phyloP scores from a whole-genome alignment of 2,329 filamentous ascomycete species.

The Cercospora sp. region DNA sequence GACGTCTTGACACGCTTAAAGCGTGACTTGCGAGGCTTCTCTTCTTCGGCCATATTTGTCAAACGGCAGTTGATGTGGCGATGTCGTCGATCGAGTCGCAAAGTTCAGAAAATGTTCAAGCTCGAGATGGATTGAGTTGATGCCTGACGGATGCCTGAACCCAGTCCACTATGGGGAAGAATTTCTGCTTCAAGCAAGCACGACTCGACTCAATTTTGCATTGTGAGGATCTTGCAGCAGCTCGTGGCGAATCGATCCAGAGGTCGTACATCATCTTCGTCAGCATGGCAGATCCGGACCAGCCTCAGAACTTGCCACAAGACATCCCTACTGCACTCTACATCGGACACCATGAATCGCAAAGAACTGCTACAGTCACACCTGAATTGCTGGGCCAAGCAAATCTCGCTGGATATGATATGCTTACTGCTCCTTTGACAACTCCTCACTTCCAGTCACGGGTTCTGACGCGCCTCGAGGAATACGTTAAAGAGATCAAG shows the following conservation, averaged over 20 bases:
- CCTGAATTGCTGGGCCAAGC: conserved; percentile 66
- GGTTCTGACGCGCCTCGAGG: conserved; percentile 62
- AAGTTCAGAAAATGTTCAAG: conserved; percentile 11
- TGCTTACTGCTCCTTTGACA: conserved; percentile 76
- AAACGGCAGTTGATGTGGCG: background rate
- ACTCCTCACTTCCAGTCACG: conserved; percentile 70
- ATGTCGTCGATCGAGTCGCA: conserved; percentile 5
- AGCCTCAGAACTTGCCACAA: conserved; percentile 23
- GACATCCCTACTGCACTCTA: conserved; percentile 59
- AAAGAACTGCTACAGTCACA: conserved; percentile 45
- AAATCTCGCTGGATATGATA: conserved; percentile 66
- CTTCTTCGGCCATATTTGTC: conserved; percentile 49
- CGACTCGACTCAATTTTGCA: background rate
- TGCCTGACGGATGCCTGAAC: conserved; percentile 6
- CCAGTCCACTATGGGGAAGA: background rate
- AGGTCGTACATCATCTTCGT: background rate
- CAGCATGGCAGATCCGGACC: conserved; percentile 16
- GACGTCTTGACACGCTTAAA: conserved; percentile 56
- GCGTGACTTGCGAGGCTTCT: conserved; percentile 33
- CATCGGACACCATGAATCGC: conserved; percentile 72
- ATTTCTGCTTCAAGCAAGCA: conserved; percentile 9
- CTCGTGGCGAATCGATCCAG: background rate
- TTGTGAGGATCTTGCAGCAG: background rate
- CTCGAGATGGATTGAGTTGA: background rate
- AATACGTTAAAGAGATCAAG: conserved; percentile 53